phyloP scores from a whole-genome alignment of 129 eudicot genomes.

The Escallonia rubra region DNA sequence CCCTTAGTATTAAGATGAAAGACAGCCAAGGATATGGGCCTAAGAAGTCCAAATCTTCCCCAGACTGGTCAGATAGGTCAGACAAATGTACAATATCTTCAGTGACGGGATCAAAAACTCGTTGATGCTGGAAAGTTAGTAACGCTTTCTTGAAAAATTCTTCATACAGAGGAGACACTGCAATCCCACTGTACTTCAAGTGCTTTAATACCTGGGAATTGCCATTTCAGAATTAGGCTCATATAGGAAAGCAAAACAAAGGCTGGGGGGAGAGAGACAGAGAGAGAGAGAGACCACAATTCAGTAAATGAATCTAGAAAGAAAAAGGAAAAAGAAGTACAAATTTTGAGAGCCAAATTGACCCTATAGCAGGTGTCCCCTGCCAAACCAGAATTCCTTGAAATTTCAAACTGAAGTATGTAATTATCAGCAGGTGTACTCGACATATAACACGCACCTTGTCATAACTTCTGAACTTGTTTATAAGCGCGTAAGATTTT shows the following conservation, averaged over 20 bases:
- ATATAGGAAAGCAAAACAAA: background rate
- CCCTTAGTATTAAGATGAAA: background rate
- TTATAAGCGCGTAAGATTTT: slow-evolving; percentile 74
- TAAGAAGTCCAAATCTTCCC: slow-evolving; percentile 71
- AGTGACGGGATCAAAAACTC: slow-evolving; percentile 71
- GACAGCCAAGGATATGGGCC: slow-evolving; percentile 91
- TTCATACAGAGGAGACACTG: slow-evolving; percentile 63
- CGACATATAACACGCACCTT: slow-evolving; percentile 40
- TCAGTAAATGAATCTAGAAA: background rate
- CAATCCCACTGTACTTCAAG: slow-evolving; percentile 59
- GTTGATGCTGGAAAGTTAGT: slow-evolving; percentile 83
- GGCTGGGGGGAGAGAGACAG: background rate
- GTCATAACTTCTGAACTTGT: slow-evolving; percentile 66
- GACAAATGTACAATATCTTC: slow-evolving; percentile 74
- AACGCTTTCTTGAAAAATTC: slow-evolving; percentile 83
- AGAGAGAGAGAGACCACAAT: background rate
- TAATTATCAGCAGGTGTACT: background rate
- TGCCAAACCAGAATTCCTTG: background rate
- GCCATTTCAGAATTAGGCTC: background rate
- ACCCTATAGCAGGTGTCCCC: background rate
- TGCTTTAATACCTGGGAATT: slow-evolving; percentile 81
- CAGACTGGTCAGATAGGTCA: slow-evolving; percentile 33
- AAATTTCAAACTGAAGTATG: background rate
- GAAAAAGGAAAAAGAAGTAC: background rate
- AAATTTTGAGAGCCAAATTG: background rate